Conservation (phyloP, 106 monocot species). For the Dendrobium nobile region DNA sequence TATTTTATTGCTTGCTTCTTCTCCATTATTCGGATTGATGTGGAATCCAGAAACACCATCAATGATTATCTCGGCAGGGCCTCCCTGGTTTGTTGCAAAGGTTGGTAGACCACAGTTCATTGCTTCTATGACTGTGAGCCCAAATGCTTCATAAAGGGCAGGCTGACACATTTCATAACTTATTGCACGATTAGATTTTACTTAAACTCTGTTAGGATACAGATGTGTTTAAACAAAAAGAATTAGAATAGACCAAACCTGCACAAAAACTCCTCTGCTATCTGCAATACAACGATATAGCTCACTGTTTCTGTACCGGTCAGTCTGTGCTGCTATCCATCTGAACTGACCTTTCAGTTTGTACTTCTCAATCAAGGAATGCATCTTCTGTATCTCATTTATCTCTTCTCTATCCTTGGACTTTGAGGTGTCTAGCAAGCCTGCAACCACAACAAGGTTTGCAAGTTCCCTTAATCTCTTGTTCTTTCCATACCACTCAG, state of each 20-base stretch:
- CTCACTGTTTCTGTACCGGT: conserved; percentile 75
- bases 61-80: conserved; percentile 89
- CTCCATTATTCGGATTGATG: conserved; percentile 62
- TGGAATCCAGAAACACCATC: conserved; percentile 92
- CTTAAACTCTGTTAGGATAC: background rate
- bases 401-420: conserved; percentile 96
- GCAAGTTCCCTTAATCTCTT: conserved; percentile 71
- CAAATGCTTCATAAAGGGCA: conserved; percentile 94
- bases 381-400: conserved; percentile 91
- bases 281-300: conserved; percentile 94
- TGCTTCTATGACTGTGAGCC: conserved; percentile 95
- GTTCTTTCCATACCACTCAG: conserved; percentile 90
- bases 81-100: conserved; percentile 94
- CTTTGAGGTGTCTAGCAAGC: conserved; percentile 71
- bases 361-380: conserved; percentile 66
- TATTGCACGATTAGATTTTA: background rate
- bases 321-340: conserved; percentile 88
- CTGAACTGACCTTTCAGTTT: conserved; percentile 82
- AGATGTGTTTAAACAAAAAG: background rate
- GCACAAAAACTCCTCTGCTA: conserved; percentile 85
- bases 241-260: conserved; percentile 18
- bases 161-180: conserved; percentile 34
- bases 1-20: conserved; percentile 79
- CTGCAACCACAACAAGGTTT: conserved; percentile 90
- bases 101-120: conserved; percentile 96